phyloP scores from a whole-genome alignment of 148 eudicot genomes.

The Amaranthus hypochondriacus region DNA sequence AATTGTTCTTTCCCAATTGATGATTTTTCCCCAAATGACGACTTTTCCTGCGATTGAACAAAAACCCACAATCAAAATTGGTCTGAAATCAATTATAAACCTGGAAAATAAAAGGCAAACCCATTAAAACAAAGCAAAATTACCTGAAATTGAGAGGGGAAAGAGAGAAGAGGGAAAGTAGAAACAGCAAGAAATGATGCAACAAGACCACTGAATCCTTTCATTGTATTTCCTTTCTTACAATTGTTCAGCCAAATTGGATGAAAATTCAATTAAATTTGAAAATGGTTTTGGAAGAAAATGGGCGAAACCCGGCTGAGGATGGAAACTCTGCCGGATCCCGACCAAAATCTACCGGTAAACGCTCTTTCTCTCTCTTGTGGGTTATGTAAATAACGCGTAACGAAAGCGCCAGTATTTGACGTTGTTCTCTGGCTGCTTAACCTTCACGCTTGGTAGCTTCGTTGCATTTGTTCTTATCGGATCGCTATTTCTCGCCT shows the following conservation, averaged over 20 bases:
- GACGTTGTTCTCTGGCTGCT: background rate
- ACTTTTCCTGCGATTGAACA: background rate
- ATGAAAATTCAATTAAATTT: background rate
- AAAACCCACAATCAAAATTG: background rate
- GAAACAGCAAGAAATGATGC: conserved; percentile 3
- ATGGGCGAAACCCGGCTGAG: conserved; percentile 10
- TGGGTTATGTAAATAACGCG: no score
- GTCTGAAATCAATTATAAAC: background rate
- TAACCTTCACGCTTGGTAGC: background rate
- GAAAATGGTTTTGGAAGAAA: background rate
- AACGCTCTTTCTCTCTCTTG: background rate
- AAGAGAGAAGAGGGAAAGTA: conserved; percentile 4
- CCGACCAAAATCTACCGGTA: background rate
- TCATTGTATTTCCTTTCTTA: background rate
- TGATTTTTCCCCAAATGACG: background rate
- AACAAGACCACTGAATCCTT: background rate
- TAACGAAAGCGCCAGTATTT: no score
- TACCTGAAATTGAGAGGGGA: conserved; percentile 3
- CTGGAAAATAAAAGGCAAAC: background rate
- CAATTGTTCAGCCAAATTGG: background rate
- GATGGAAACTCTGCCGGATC: background rate
- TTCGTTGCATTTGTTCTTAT: background rate
- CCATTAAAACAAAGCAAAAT: background rate
- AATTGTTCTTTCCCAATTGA: conserved; percentile 28
- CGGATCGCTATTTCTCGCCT: background rate